Base-by-base conservation (phyloP, 106 monocot species). In the Acorus gramineus region DNA sequence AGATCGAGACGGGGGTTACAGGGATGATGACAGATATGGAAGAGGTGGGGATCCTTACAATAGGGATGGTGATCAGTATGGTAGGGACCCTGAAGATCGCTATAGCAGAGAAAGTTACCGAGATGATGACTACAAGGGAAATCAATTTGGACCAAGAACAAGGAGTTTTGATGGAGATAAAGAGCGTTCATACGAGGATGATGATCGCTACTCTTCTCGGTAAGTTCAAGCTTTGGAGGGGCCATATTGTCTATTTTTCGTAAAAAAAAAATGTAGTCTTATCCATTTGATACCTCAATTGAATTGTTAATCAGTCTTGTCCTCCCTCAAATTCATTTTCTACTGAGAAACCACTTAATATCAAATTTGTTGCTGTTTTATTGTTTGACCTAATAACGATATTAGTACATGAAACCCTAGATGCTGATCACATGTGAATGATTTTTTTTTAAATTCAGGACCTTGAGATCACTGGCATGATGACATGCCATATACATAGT, bases 21-120 rank as follows among this genome's bases (percentile, higher is more conserved):
- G 70, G 69, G 89, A 85, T 78, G 85, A 82, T 71, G 91, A 92
- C 52, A 79, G 72, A 81, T 84, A 81, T 77, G 77, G 72, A 6
- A 78, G 75, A 73, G 61, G 61, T 66, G 71, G 83, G 42, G 73
- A 82, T 58, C 59, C 65, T 10, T 74, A 78, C 50, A 63, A 47
- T 74, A 63, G 78, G 51, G 83, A 85, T 57, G 81, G 78, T 47
- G 81, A 86, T 67, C 68, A 65, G 11, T 81, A 78, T 70, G 75
- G 78, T 56, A 77, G 76, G 66, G 77, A 78, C 66, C 61, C 73
- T 69, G 82, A 85, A 66, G 85, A 85, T 57, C 75, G 66, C 8
- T 83, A 65, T 76, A 71, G 74, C 56, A 74, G 73, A 70, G 84
- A 79, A 46, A 62, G 57, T 65, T 82, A 77, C 47, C 81, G 69